A percentile compares a stretch with the other conserved stretches of the same genome.
These are phyloP conservation scores for Solanum gracilifrons DNA, from an alignment of 257 asterid genomes.

Conservation along the genomic window DNA sequence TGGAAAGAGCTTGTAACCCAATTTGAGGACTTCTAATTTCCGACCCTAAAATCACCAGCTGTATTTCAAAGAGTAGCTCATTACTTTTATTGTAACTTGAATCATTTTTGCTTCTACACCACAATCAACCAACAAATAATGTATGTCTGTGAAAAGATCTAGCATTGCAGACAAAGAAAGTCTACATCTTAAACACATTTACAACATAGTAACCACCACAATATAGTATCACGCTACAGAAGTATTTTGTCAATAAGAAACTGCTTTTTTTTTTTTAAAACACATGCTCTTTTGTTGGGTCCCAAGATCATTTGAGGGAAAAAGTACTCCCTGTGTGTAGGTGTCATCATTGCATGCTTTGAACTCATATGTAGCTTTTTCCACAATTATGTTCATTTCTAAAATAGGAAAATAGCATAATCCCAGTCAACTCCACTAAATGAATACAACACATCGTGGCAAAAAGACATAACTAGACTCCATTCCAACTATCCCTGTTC, in stretches of 20 bases:
- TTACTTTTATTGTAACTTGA: background rate
- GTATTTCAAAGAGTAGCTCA: conserved; percentile 3
- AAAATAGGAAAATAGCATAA: background rate
- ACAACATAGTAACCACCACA: background rate
- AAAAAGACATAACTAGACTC: background rate
- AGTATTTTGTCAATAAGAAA: background rate
- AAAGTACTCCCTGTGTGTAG: background rate
- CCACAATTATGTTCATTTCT: background rate
- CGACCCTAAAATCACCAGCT: conserved; percentile 86
- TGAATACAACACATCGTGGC: background rate
- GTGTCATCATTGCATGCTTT: background rate
- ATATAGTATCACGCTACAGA: background rate
- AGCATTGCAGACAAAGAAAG: background rate
- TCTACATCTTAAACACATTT: background rate
- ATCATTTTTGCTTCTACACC: background rate
- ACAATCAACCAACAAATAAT: background rate
- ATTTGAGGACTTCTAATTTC: conserved; percentile 57
- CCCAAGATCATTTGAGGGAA: background rate
- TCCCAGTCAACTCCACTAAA: background rate
- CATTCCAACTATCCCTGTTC: background rate
- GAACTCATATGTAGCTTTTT: background rate
- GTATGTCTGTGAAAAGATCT: background rate
- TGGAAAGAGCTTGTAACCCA: conserved; percentile 85
- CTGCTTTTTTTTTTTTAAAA: background rate
- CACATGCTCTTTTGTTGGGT: background rate